phyloP scores from a whole-genome alignment of 176 grass and related monocot species.

The Saccharum spontaneum region DNA sequence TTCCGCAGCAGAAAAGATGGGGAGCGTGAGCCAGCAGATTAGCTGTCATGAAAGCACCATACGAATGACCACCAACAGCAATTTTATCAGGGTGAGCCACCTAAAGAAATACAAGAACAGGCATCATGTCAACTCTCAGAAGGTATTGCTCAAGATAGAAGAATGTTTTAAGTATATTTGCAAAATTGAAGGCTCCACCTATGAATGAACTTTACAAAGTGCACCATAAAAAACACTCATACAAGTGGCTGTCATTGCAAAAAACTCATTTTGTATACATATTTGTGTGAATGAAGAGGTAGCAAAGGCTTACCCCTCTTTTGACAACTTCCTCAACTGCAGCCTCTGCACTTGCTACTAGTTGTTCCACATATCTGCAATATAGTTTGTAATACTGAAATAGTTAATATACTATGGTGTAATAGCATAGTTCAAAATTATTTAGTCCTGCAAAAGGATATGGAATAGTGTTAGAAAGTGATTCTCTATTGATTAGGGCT shows the following conservation, averaged over 20 bases:
- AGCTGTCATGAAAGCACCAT: conserved; percentile 99
- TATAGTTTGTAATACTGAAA: conserved; percentile 29
- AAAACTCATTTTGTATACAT: neutral
- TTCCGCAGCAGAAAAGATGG: conserved; percentile 91
- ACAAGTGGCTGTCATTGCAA: neutral
- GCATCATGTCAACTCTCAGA: conserved; percentile 9
- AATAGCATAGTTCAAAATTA: conserved; percentile 5
- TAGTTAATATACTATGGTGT: conserved; percentile 18
- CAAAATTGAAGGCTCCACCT: neutral
- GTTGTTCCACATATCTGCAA: conserved; percentile 86
- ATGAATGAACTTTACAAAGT: conserved; percentile 12
- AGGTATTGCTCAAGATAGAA: neutral
- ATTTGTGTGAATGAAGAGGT: neutral
- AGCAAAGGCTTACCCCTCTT: conserved; percentile 74
- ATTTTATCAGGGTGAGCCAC: conserved; percentile 91
- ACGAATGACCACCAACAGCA: conserved; percentile 98
- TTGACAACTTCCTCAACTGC: conserved; percentile 87
- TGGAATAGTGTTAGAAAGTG: no score
- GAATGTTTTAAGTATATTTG: conserved; percentile 20
- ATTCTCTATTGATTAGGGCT: no score
- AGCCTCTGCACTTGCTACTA: conserved; percentile 91
- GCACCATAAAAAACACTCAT: neutral
- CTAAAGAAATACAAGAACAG: conserved; percentile 45
- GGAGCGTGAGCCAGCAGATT: conserved; percentile 98
- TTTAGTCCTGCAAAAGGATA: conserved; percentile 21